These are phyloP conservation scores for Lactuca sativa DNA, from an alignment of 129 eudicot species.

Conservation along the genomic window DNA sequence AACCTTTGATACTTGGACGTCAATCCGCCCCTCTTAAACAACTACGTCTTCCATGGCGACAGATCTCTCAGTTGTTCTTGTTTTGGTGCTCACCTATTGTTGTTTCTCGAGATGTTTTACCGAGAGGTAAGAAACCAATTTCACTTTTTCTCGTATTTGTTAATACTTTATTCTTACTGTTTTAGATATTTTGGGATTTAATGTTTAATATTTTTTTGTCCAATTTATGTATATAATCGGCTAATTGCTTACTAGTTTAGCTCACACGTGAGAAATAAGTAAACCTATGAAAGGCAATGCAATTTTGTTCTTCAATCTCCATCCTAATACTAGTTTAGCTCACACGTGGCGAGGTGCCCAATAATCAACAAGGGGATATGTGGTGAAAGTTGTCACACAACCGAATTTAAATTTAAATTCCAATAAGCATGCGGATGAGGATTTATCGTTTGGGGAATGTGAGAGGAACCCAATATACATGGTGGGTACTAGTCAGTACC, in stretches of 20 bases:
- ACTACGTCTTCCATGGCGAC: slow-evolving; percentile 41
- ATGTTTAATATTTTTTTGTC: background rate
- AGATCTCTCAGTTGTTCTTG: slow-evolving; percentile 31
- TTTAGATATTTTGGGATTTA: slow-evolving; percentile 5
- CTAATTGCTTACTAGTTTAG: slow-evolving; percentile 4
- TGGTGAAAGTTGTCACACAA: slow-evolving; percentile 12
- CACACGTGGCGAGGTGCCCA: slow-evolving; percentile 46
- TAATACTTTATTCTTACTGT: background rate
- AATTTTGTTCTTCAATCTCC: slow-evolving; percentile 66
- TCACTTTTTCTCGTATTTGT: slow-evolving; percentile 1
- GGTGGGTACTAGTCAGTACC: slow-evolving; percentile 86
- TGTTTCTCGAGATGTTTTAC: slow-evolving; percentile 31
- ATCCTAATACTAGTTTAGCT: slow-evolving; percentile 68
- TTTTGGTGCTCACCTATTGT: slow-evolving; percentile 33
- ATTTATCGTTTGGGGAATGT: slow-evolving; percentile 84
- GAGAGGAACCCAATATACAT: slow-evolving; percentile 70
- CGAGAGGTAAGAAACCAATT: slow-evolving; percentile 38
- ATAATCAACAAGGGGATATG: slow-evolving; percentile 56
- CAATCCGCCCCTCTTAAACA: background rate
- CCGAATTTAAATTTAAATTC: too few species aligned
- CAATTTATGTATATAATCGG: background rate
- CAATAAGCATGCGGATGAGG: slow-evolving; percentile 60
- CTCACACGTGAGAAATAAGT: slow-evolving; percentile 26
- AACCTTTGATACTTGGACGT: background rate
- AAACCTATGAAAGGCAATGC: slow-evolving; percentile 82